Percentiles rank a stretch among this genome's conserved stretches.
These are phyloP conservation scores for Eucalyptus regnans DNA, from an alignment of 345 rosid species.

Conservation along the genomic window DNA sequence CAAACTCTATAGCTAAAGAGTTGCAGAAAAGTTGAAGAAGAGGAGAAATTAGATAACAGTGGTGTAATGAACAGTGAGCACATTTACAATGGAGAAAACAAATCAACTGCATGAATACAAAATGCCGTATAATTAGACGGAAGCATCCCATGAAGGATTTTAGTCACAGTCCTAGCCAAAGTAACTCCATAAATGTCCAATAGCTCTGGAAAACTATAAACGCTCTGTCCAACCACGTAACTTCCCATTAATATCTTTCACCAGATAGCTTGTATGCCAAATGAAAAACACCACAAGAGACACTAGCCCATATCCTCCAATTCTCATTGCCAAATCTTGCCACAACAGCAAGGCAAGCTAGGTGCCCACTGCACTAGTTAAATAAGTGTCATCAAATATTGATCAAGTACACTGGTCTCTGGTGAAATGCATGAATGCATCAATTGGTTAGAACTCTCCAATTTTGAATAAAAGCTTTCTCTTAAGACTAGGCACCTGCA, in stretches of 20 bases:
- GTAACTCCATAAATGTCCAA: background rate
- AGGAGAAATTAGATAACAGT: background rate
- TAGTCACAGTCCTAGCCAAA: background rate
- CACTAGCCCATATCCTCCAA: background rate
- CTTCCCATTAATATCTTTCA: background rate
- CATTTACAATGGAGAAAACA: background rate
- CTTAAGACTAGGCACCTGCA: conserved; percentile 46
- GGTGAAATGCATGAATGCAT: background rate
- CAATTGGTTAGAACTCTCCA: background rate
- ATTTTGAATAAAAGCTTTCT: background rate
- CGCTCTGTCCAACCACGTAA: background rate
- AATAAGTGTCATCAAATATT: background rate
- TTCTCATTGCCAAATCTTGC: background rate
- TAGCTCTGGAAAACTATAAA: background rate
- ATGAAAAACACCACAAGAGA: background rate
- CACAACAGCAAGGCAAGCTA: background rate
- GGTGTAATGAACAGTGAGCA: background rate
- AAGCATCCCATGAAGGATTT: background rate
- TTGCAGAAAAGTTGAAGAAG: background rate
- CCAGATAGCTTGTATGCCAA: background rate
- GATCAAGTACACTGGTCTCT: background rate
- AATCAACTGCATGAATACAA: background rate
- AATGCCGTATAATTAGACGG: background rate
- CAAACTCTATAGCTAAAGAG: background rate
- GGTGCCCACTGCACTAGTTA: background rate